Conservation (phyloP, 169 alveolate species). For the Plasmodium knowlesi region DNA sequence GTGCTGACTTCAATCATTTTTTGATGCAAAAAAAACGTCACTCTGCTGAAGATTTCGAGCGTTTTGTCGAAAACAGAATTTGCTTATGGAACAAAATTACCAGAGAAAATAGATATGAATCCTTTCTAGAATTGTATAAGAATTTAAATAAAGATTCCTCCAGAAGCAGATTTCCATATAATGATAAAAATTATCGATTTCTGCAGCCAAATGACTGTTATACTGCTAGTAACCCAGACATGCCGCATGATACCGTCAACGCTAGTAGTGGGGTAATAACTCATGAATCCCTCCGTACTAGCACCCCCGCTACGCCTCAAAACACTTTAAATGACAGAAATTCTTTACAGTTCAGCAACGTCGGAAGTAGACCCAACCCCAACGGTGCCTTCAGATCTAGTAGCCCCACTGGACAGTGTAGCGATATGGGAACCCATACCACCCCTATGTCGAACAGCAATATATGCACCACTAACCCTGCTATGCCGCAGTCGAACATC, state of each 20-base stretch:
- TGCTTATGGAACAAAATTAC: not conserved
- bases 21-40: not conserved
- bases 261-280: not conserved
- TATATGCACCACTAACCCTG: not conserved
- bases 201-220: not conserved
- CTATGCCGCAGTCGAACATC: not conserved
- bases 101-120: conserved; percentile 1
- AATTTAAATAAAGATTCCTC: not conserved
- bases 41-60: not conserved
- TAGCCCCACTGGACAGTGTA: not conserved
- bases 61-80: not conserved
- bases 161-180: not conserved
- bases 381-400: not conserved
- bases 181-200: not conserved
- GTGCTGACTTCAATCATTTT: not conserved
- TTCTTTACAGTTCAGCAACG: not conserved
- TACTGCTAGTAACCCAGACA: not conserved
- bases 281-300: not conserved
- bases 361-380: not conserved
- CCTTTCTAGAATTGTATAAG: not conserved
- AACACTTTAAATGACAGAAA: not conserved
- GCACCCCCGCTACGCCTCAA: not conserved
- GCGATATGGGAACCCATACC: not conserved
- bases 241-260: not conserved
- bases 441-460: not conserved